A percentile compares a stretch with the other conserved stretches of the same genome.
Evolutionary conservation across 1,284 basidiomycete species (phyloP).

Genomic region (Irpex rosettiformis): DNA sequence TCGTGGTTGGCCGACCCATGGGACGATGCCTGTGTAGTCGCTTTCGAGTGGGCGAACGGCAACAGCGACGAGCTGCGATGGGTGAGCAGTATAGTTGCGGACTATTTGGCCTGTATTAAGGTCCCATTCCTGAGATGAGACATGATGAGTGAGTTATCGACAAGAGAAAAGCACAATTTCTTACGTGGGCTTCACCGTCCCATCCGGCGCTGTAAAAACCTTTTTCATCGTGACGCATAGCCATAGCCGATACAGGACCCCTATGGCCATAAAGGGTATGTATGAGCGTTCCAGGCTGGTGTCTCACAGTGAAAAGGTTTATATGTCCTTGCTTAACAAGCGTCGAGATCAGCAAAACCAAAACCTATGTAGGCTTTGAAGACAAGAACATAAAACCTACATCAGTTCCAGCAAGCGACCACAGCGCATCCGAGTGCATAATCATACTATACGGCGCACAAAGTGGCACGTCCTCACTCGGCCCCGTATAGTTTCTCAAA

Average conservation of each 20-base stretch:
- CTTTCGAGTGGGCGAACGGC: constrained; percentile 69
- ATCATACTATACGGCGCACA: constrained; percentile 85
- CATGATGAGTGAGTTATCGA: constrained; percentile 8
- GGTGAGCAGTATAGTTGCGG: constrained; percentile 79
- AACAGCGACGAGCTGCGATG: constrained; percentile 83
- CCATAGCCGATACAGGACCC: constrained; percentile 83
- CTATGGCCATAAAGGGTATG: constrained; percentile 75
- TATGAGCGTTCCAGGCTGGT: constrained; percentile 81
- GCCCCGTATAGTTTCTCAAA: constrained; percentile 26
- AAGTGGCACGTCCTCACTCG: constrained; percentile 44
- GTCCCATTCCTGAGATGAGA: constrained; percentile 87
- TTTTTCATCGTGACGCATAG: constrained; percentile 78
- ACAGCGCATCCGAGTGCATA: constrained; percentile 88
- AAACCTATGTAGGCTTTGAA: constrained; percentile 4
- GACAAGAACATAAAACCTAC: constrained; percentile 48
- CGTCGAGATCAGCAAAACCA: constrained; percentile 4
- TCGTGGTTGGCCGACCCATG: constrained; percentile 17
- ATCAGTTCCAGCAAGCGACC: constrained; percentile 83
- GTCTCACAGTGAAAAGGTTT: constrained; percentile 90
- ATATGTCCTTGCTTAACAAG: constrained; percentile 85
- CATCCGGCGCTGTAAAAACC: constrained; percentile 90
- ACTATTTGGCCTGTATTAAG: constrained; percentile 85
- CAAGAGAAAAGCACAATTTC: constrained; percentile 30
- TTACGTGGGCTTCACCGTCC: constrained; percentile 88
- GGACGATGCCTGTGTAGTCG: constrained; percentile 24